Conservation (phyloP, 805 yeast species). For the Zygoascus biomembranicola region DNA sequence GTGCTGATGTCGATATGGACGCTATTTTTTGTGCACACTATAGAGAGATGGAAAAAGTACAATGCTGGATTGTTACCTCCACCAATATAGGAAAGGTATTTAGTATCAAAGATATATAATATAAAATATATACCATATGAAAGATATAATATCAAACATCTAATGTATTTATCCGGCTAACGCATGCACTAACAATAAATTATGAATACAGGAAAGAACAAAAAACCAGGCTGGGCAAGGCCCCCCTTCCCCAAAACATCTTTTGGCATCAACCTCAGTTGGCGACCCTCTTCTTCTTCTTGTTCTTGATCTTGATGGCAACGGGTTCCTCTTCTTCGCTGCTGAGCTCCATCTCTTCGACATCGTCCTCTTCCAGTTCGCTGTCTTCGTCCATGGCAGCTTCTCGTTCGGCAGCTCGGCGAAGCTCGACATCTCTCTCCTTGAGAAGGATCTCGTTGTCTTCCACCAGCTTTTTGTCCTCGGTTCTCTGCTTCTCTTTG, state of each 20-base stretch:
- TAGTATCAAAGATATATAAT: too few species aligned
- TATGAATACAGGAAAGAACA: neutral
- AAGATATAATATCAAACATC: too few species aligned
- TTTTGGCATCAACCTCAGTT: neutral
- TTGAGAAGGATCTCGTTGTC: constrained; percentile 80
- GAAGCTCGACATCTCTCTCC: constrained; percentile 88
- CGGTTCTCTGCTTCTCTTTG: constrained; percentile 73
- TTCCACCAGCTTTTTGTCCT: constrained; percentile 84
- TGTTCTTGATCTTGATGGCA: constrained; percentile 56
- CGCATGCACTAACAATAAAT: neutral
- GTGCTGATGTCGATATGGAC: too few species aligned
- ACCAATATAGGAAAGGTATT: too few species aligned
- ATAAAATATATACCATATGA: too few species aligned
- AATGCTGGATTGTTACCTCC: too few species aligned
- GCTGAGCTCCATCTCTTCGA: constrained; percentile 26
- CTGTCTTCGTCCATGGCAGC: constrained; percentile 38
- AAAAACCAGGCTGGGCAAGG: neutral
- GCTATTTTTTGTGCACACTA: too few species aligned
- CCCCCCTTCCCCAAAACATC: neutral
- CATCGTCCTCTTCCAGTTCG: constrained; percentile 42
- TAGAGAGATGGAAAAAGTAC: too few species aligned
- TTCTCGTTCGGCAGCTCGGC: constrained; percentile 52
- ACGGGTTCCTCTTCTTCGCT: constrained; percentile 38
- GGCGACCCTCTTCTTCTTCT: constrained; percentile 22
- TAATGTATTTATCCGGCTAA: neutral